Conservation (phyloP, 768 basidiomycete species). For the Cantharellus anzutake region DNA sequence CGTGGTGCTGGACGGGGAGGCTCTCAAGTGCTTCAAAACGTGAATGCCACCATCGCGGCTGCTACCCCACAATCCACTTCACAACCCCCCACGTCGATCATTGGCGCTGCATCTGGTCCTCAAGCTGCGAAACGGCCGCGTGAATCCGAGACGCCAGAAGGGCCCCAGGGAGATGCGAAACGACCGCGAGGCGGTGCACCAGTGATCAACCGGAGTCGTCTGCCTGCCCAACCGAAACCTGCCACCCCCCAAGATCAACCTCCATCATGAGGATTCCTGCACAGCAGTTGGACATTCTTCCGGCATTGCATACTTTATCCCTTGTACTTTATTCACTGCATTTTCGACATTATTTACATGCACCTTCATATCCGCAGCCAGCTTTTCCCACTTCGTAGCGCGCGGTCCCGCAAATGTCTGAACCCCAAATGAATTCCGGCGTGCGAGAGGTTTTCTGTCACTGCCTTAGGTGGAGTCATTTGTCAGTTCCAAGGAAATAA, state of each 20-base stretch:
- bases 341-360: no score
- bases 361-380: no score
- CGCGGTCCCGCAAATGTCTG: no score
- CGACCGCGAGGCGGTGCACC: background rate
- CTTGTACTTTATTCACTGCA: no score
- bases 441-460: no score
- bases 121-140: background rate
- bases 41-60: background rate
- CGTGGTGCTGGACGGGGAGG: background rate
- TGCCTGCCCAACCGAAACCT: background rate
- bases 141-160: background rate
- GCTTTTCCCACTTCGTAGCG: no score
- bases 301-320: background rate
- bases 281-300: background rate
- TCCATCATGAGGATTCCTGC: background rate
- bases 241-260: background rate
- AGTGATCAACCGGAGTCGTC: background rate
- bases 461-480: no score
- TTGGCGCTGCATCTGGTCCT: background rate
- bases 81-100: background rate
- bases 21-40: background rate
- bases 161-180: background rate
- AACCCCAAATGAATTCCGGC: no score
- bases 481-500: no score
- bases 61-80: background rate